Base-by-base conservation (phyloP, 768 basidiomycete genomes). In the Boletus sensibilis region DNA sequence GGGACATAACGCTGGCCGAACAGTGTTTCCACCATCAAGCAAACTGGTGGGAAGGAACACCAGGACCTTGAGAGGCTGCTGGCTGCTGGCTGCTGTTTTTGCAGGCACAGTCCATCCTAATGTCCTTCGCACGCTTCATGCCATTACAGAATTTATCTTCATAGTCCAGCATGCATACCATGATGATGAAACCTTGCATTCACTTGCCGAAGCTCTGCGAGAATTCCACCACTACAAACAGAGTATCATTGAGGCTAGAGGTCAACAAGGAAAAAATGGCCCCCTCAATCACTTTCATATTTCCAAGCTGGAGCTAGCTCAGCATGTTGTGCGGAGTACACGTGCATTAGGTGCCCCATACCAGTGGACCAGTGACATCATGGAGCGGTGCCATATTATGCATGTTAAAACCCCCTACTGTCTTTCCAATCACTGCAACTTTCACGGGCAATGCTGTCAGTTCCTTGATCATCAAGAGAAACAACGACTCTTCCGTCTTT, bases 121-220 rank as follows among this genome's bases (percentile, higher is more conserved):
- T 0, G 70, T 79, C 44, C 58, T 79, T 8, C 53, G 55, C 25
- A 68, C 74, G 1, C 40, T 79, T 23, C 63, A 68, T 4, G 62
- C 72, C 1, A 67, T 78, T 2, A 62, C 72, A 1, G 73, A 79
- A 48, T 78, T 79, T 46, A 65, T 66, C 11, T 78, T 73, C 45
- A 59, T 71, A 3, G 71, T 68, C 1, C 76, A 79, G 56, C 44
- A 62, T 0, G 60, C 41, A 1, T 10, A 12, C 11, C 21, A 40
- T 1, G 23, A 35, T 23, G 41, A 58, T 0, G 23, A 60, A 11
- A 60, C 56, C 13, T 12, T 60, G 1, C 40, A 58, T 14, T 10
- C 35, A 1, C 41, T 60, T 13, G 1, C 2, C 1, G 21, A 60
- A n/a, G 56, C 51, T 1, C 12, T 60, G 1, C 12, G 10, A 0